Evolutionary conservation across 2,329 filamentous ascomycete species (phyloP).

Genomic region (Aureobasidium sp.): DNA sequence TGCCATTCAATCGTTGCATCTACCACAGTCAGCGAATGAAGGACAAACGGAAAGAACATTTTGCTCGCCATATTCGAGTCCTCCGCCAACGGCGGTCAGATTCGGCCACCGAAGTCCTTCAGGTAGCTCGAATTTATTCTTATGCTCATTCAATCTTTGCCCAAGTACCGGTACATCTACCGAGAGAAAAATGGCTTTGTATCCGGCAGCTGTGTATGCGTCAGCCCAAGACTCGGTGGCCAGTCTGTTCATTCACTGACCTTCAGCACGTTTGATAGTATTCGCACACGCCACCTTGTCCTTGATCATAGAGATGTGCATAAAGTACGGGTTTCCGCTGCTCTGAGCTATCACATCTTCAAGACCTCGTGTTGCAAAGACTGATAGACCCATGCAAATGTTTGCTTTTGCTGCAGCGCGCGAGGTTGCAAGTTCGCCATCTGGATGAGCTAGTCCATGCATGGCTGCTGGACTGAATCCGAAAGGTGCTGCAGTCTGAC

Average conservation of each 20-base stretch:
- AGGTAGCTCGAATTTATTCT: constrained; percentile 42
- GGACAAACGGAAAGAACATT: neutral
- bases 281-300: constrained; percentile 29
- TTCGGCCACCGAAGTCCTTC: constrained; percentile 38
- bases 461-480: constrained; percentile 42
- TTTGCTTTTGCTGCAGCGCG: constrained; percentile 33
- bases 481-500: constrained; percentile 29
- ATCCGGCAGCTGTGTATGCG: constrained; percentile 30
- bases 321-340: constrained; percentile 31
- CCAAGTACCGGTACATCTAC: constrained; percentile 45
- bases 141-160: constrained; percentile 41
- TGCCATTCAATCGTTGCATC: constrained; percentile 30
- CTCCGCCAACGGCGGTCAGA: neutral
- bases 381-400: constrained; percentile 38
- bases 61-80: neutral
- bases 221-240: constrained; percentile 18
- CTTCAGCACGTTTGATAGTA: constrained; percentile 16
- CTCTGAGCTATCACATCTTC: constrained; percentile 35
- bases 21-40: neutral
- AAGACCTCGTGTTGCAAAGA: constrained; percentile 35
- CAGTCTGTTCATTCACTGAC: neutral
- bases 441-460: constrained; percentile 39
- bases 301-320: constrained; percentile 44
- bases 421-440: constrained; percentile 40
- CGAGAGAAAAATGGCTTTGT: constrained; percentile 44